Base-by-base conservation (phyloP, 345 rosid genomes). In the Microthlaspi erraticum region DNA sequence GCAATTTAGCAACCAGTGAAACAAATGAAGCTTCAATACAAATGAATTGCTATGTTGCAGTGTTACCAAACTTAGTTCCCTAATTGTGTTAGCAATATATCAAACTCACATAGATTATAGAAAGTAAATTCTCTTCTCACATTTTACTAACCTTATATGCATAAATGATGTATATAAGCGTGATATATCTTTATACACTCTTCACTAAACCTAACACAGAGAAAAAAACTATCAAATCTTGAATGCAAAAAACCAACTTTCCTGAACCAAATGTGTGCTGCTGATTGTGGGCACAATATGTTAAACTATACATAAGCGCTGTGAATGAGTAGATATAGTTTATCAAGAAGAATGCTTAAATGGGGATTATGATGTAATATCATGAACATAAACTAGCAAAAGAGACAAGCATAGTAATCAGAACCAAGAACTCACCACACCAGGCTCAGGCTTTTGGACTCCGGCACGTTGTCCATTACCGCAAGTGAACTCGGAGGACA, bases 391-490 rank as follows among this genome's bases (percentile, higher is more conserved):
- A 46, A 29, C 34, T 2, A 38, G 12, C 34, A 49, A 26, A 26
- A 10, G 13, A 59, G 50, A 58, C 8, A 46, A 8, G 51, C 38
- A 31, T 17, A 53, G 29, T 11, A 20, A 42, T 42, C 14, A 26
- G 32, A 12, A 36, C 0, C 3, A 56, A 60, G 52, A 70, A 83
- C 92, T 83, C 77, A 89, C 96, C 77, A 68, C 52, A 49, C 23
- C 17, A 2, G 82, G 29, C 10, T 45, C 46, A 36, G 60, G 61
- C 29, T 82, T 72, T 17, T 61, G 52, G 19, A 58, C 66, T 29
- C 67, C 63, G 63, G 74, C 67, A 43, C 43, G 59, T 0, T 61
- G 78, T 44, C 64, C 73, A 10, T 72, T 75, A 38, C 65, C 74
- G 23, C 61, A 29, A 36, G 48, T 53, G 66, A 85, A 53, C 57